A percentile compares a stretch with the other conserved stretches of the same genome.
phyloP scores from a whole-genome alignment of 1,139 yeast genomes.

The Zygosaccharomyces sapae region DNA sequence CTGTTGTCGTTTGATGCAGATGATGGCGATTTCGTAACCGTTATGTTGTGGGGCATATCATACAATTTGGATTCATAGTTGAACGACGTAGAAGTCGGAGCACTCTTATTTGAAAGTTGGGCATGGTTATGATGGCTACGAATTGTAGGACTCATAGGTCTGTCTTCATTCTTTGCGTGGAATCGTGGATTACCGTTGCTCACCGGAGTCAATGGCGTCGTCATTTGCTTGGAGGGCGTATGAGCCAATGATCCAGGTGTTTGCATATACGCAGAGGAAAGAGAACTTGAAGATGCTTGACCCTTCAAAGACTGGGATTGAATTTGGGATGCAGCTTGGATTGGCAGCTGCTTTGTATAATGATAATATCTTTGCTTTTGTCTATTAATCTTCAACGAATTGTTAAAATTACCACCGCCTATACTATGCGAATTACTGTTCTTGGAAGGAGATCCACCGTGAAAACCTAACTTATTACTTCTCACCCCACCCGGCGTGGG shows the following conservation, averaged over 20 bases:
- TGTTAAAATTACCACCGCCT: slow-evolving; percentile 18
- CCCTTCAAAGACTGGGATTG: slow-evolving; percentile 16
- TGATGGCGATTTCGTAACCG: slow-evolving; percentile 9
- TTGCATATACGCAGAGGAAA: slow-evolving; percentile 19
- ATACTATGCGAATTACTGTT: neutral
- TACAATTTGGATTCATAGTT: slow-evolving; percentile 36
- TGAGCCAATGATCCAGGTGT: slow-evolving; percentile 26
- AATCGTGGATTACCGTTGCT: slow-evolving; percentile 9
- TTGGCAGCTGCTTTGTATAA: slow-evolving; percentile 30
- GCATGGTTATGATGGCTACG: slow-evolving; percentile 7
- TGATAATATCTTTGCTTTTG: slow-evolving; percentile 34
- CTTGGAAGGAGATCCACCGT: neutral
- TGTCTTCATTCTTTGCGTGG: slow-evolving; percentile 5
- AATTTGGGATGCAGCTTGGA: slow-evolving; percentile 13
- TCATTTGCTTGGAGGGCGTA: slow-evolving; percentile 19
- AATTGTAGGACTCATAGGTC: slow-evolving; percentile 13
- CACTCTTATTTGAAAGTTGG: slow-evolving; percentile 6
- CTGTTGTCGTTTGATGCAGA: slow-evolving; percentile 11
- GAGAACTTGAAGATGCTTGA: slow-evolving; percentile 19
- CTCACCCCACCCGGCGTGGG: slow-evolving; percentile 17
- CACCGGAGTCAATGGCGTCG: slow-evolving; percentile 22
- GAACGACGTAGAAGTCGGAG: slow-evolving; percentile 22
- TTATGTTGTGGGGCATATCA: slow-evolving; percentile 30
- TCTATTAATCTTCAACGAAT: slow-evolving; percentile 30
- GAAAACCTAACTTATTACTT: neutral